Evolutionary conservation across 2,329 filamentous ascomycete species (phyloP), one percentile per base, ranked within the genome.

Genomic region (Nemania sp.): DNA sequence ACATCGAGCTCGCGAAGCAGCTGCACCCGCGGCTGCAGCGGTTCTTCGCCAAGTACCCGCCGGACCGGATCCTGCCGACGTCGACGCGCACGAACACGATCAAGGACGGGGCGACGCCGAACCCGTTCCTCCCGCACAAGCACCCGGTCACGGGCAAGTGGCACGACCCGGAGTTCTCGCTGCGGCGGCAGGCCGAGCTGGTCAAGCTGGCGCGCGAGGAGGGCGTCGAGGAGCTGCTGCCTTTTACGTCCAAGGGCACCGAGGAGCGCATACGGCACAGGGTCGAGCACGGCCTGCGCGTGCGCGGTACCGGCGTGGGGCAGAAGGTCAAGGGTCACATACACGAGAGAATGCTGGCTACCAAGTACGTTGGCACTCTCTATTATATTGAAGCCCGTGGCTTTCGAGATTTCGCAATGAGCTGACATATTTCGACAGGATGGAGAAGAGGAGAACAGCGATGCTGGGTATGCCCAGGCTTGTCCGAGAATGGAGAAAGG

Each of bases 401-500:
- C 5, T 31, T n/a, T 47, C 12, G 11, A 26, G 28, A 30, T 20
- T 26, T n/a, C 23, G 30, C 17, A 34, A 49, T 28, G 57, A 61
- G 59, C 71, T 78, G 61, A 76, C 67, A 45, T 28, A 46, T 6
- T 30, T 28, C 7, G 49, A 54, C 68, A 89, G 87, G 73, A 82
- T 97, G 81, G 91, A 96, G 72, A 85, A 89, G 77, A 86, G 91
- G 75, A 89, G 88, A 80, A 83, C 90, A 73, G 94, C 94, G 55
- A 97, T 97, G 90, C 73, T 95, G 77, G 86, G 87, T 56, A 99
- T 99, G 94, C 91, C 93, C 60, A 84, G 88, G 68, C 83, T 97
- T 77, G 90, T 99, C 71, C 84, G 88, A 73, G 80, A 89, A 72
- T 99, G 93, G 94, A 96, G 96, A 76, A 86, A 89, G 83, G 90